These are phyloP conservation scores for Penicillium arizonense DNA, from an alignment of 495 filamentous ascomycete genomes.

Conservation along the genomic window DNA sequence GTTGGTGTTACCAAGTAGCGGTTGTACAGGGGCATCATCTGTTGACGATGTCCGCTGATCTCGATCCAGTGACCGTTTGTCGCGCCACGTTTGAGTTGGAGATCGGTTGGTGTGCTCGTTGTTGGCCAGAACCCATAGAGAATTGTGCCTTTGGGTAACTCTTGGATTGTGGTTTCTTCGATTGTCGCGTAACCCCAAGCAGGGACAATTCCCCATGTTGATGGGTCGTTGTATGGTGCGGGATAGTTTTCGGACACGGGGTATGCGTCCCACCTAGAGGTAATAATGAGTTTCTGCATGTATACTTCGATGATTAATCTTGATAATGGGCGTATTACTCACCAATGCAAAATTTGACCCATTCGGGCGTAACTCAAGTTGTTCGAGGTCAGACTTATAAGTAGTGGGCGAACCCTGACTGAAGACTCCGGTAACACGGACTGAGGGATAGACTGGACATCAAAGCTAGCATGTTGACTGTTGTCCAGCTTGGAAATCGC, in stretches of 20 bases:
- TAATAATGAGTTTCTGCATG: not conserved
- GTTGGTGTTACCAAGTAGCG: conserved; percentile 30
- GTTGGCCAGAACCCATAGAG: conserved; percentile 41
- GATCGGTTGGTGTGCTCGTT: conserved; percentile 19
- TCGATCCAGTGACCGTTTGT: conserved; percentile 38
- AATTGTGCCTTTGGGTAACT: conserved; percentile 20
- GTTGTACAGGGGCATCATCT: conserved; percentile 53
- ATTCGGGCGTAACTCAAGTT: conserved; percentile 54
- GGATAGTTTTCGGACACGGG: conserved; percentile 39
- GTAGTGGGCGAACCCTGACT: conserved; percentile 41
- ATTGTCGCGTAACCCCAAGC: conserved; percentile 57
- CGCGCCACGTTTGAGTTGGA: conserved; percentile 18
- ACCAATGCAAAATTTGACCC: conserved; percentile 50
- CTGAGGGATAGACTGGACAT: not conserved
- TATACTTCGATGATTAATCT: not conserved
- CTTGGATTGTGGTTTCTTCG: conserved; percentile 41
- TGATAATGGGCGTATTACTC: conserved; percentile 6
- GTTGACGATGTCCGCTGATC: conserved; percentile 39
- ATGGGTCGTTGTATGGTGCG: conserved; percentile 48
- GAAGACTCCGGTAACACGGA: conserved; percentile 15
- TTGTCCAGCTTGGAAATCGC: conserved; percentile 27
- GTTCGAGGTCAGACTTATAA: conserved; percentile 53
- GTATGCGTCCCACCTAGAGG: conserved; percentile 36
- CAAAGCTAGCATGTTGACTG: conserved; percentile 17
- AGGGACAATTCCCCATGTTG: conserved; percentile 50